Evolutionary conservation across 1,284 basidiomycete genomes (phyloP).

Genomic region (Stereum hirsutum): DNA sequence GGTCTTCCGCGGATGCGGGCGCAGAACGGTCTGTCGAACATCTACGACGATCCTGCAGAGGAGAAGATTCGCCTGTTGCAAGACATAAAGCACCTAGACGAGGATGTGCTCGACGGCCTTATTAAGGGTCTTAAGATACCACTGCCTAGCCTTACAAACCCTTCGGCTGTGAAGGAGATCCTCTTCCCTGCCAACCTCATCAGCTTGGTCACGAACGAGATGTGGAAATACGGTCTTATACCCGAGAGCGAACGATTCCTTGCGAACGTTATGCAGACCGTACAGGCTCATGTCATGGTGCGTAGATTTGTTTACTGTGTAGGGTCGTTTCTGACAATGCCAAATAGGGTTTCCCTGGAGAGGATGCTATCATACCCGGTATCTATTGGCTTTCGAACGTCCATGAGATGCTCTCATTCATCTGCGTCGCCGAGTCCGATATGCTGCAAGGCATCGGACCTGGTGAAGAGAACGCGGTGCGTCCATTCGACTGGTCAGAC

Average conservation of each 20-base stretch:
- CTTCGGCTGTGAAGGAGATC: conserved; percentile 93
- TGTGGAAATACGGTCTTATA: conserved; percentile 99
- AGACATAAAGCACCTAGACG: conserved; percentile 86
- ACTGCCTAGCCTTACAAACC: conserved; percentile 82
- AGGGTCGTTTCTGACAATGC: conserved; percentile 7
- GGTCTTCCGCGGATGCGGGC: conserved; percentile 58
- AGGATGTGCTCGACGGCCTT: conserved; percentile 89
- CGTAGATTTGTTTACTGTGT: conserved; percentile 20
- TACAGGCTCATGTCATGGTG: conserved; percentile 98
- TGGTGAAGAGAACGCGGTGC: conserved; percentile 85
- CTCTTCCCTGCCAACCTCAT: conserved; percentile 99
- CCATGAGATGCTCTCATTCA: conserved; percentile 99
- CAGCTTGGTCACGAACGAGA: conserved; percentile 95
- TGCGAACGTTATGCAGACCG: conserved; percentile 97
- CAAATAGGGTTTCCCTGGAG: conserved; percentile 86
- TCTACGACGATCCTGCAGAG: conserved; percentile 85
- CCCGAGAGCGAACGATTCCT: conserved; percentile 96
- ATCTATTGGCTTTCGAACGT: conserved; percentile 99
- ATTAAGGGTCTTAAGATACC: conserved; percentile 93
- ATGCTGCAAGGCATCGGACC: conserved; percentile 98
- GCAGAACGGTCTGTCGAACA: conserved; percentile 63
- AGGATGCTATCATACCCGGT: conserved; percentile 93
- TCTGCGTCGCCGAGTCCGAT: conserved; percentile 96
- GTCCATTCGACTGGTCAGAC: conserved; percentile 94
- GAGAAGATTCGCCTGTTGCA: conserved; percentile 94